Evolutionary conservation across 2,329 filamentous ascomycete genomes (phyloP), one percentile per base, ranked within the genome.

Genomic region (Fusarium secorum): DNA sequence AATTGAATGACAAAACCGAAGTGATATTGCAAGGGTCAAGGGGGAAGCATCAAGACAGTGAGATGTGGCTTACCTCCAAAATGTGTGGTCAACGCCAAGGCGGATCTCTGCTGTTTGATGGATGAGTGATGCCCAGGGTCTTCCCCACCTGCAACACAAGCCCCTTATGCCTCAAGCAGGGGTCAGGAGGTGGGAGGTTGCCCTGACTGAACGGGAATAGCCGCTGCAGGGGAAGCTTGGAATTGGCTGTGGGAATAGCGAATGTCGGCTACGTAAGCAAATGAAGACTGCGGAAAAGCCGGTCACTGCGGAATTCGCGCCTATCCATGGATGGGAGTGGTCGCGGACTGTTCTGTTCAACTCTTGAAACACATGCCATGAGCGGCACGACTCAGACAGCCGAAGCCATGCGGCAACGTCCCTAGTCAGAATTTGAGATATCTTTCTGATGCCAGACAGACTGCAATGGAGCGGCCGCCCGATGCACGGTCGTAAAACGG

Each of bases 221-320:
- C 55, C 60, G 54, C 33, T 45, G 17, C 20, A 46, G 49, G 55
- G 45, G 60, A 54, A 32, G 30, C 30, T 39, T 56, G 30, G 45
- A 26, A 48, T 45, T 71, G 46, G 54, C 39, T 42, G 55, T 67
- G 46, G 18, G 48, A 26, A 55, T 24, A 65, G 44, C 26, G 51
- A 45, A 22, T 15, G 35, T 66, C 63, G 45, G 22, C 24, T 58
- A 51, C 38, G 54, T 64, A 62, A 55, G 62, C 61, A 69, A 72
- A 74, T 71, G 51, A 65, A 57, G 38, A 60, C 48, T 45, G 68
- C 63, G 64, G 68, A 67, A 51, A 65, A 65, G 57, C 51, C 58
- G 45, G 48, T 48, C 53, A 56, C 36, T 63, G 69, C 69, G 69
- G 69, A 71, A 71, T 70, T 72, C 60, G 69, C 69, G 69, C 69